Percentiles rank a stretch among this genome's conserved stretches.
phyloP scores from a whole-genome alignment of 345 rosid genomes.

The Aquilaria sinensis region DNA sequence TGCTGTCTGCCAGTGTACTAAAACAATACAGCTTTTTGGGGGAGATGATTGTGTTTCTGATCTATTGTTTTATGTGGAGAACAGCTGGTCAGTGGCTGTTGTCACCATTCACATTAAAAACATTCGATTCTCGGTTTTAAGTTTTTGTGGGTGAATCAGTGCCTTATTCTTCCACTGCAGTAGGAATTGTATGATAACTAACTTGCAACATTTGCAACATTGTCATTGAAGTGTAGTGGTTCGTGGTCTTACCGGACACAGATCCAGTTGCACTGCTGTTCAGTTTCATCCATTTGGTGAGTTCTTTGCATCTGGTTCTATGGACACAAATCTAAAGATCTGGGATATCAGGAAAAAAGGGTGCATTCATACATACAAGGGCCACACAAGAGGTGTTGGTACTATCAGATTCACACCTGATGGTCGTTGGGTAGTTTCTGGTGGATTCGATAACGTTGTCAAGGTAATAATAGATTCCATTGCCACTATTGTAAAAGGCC shows the following conservation, averaged over 20 bases:
- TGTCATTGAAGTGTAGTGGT: conserved; percentile 98
- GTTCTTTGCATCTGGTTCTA: conserved; percentile 93
- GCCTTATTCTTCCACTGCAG: background rate
- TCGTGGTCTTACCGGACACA: conserved; percentile 95
- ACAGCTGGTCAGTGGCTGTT: background rate
- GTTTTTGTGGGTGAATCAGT: background rate
- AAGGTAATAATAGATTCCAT: conserved; percentile 47
- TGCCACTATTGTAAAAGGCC: background rate
- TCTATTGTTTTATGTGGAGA: background rate
- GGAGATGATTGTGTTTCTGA: too few relatives aligned
- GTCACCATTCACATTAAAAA: background rate
- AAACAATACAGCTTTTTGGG: background rate
- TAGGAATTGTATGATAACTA: conserved; percentile 2
- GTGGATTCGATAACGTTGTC: conserved; percentile 86
- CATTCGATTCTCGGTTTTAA: background rate
- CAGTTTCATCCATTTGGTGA: conserved; percentile 99
- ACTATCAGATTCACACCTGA: conserved; percentile 91
- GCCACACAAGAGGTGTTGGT: conserved; percentile 72
- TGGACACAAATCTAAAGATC: conserved; percentile 66
- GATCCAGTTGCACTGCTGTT: conserved; percentile 82
- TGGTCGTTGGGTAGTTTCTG: conserved; percentile 99
- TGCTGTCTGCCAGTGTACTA: conserved; percentile 5
- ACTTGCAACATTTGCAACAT: conserved; percentile 37
- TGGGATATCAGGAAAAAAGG: conserved; percentile 99
- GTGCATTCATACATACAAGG: conserved; percentile 91